Evolutionary conservation across 257 asterid species (phyloP), one percentile per base, ranked within the genome.

Genomic region (Nicotiana obtusifolia): DNA sequence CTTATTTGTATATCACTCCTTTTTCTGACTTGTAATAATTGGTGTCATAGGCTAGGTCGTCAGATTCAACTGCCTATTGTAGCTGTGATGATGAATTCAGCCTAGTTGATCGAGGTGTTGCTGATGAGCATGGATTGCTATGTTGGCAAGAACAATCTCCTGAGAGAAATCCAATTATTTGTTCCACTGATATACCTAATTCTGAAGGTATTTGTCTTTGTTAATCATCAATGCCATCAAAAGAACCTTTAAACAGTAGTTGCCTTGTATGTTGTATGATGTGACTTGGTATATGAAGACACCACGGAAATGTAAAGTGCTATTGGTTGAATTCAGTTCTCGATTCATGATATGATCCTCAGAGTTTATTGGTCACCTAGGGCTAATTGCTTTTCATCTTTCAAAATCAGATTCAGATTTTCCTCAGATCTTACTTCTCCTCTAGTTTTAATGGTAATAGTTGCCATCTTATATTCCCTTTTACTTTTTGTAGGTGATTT

Each of bases 51-150:
- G 93, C 89, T 80, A 85, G 85, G 80, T 78, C 85, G 81, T 87
- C 94, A 76, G 97, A 91, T 82, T 85, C 91, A 53, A 90, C 93
- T 53, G 77, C 87, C 81, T 93, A 88, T 88, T 92, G 92, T 71
- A 93, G 91, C 84, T 93, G 97, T 41, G 87, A 91, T 54, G 98
- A 93, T 84, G 91, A 89, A 59, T 88, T 91, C 80, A 85, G 85
- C 76, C 88, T 86, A 82, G 88, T 78, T 71, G 88, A 87, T 77
- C 84, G 85, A 84, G 88, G 80, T 81, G 62, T 75, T 82, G 85
- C 83, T 75, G 80, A 79, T 83, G 93, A 86, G 82, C 91, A 76
- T 60, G 89, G 84, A 68, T 11, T 82, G 76, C 88, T 77, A 62
- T 49, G 44, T 77, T 77, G 69, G 47, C 81, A 81, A 79, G 84